Base-by-base conservation (phyloP, 179 eudicot genomes). In the Monotropa hypopitys region DNA sequence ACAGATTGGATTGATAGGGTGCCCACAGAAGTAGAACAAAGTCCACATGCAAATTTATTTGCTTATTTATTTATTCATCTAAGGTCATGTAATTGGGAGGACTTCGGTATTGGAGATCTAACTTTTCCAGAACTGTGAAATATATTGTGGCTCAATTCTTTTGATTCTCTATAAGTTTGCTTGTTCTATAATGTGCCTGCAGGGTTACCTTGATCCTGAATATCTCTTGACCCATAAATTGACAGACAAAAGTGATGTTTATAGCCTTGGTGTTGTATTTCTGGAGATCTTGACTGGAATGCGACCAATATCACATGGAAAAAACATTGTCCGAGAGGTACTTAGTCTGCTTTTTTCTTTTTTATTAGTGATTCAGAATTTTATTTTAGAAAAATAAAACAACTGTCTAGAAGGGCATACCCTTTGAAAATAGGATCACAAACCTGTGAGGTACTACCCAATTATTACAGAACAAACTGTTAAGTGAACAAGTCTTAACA, bases 161-260 rank as follows among this genome's bases (percentile, higher is more conserved):
- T 80, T 18, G 12, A 33, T 40, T 33, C 32, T 26, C 10, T 1
- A n/a, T 56, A 49, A 32, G 30, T 21, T 51, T 51, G 40, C 20
- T 5, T 76, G 47, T 11, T 30, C n/a, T 8, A 2, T 61, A 21
- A 40, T 81, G 50, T 69, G 16, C 23, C 47, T 85, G 80, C 90
- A 91, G 97, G 97, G 97, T 65, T 91, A 91, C 78, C 86, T 91
- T 63, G 97, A 90, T 79, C 95, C 91, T 9, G 95, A 92, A 66
- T 92, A 92, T 83, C 82, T 89, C 80, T 82, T 88, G 80, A 92
- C 95, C 71, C 94, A 82, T 79, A 84, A 88, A 71, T 73, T 91
- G 72, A 90, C 97, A 1, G 92, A 88, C 76, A 91, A 90, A 78
- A 91, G 97, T 71, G 97, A 91, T 33, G 94, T 91, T 43, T 91